A percentile compares a stretch with the other conserved stretches of the same genome.
Evolutionary conservation across 805 yeast genomes (phyloP).

Genomic region (Metschnikowia corniflorae): DNA sequence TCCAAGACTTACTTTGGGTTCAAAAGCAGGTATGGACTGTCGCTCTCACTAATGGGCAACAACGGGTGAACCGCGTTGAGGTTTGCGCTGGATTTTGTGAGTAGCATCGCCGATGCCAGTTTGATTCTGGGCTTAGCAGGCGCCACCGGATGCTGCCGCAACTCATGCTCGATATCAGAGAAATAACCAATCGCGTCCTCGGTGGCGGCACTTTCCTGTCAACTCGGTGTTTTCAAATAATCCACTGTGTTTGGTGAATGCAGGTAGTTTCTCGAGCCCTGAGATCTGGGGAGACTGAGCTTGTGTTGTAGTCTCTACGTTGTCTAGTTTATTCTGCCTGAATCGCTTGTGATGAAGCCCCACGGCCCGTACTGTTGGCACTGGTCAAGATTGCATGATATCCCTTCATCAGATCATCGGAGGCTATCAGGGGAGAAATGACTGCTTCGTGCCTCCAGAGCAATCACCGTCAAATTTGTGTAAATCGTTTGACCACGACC

Average conservation of each 20-base stretch:
- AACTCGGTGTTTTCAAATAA: conserved; percentile 24
- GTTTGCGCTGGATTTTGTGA: conserved; percentile 15
- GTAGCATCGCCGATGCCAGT: conserved; percentile 1
- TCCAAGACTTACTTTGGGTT: conserved; percentile 35
- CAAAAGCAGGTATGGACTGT: conserved; percentile 10
- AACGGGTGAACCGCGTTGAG: conserved; percentile 9
- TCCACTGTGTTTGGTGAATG: conserved; percentile 2
- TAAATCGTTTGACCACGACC: no score
- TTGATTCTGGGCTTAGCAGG: conserved; percentile 22
- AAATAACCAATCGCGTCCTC: conserved; percentile 31
- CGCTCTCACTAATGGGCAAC: conserved; percentile 11
- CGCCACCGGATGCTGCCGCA: conserved; percentile 29
- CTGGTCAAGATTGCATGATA: no score
- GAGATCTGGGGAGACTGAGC: background rate
- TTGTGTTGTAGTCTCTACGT: no score
- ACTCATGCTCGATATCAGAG: conserved; percentile 18
- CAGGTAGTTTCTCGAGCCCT: background rate
- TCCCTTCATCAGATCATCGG: no score
- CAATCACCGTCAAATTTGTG: no score
- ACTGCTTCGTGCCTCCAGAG: no score
- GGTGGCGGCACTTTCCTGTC: conserved; percentile 40
- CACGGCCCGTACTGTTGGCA: no score
- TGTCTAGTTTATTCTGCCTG: no score
- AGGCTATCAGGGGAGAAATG: no score
- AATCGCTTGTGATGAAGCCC: no score